These are phyloP conservation scores for Ophiosphaerella korrae DNA, from an alignment of 2,329 filamentous ascomycete genomes.

Conservation along the genomic window DNA sequence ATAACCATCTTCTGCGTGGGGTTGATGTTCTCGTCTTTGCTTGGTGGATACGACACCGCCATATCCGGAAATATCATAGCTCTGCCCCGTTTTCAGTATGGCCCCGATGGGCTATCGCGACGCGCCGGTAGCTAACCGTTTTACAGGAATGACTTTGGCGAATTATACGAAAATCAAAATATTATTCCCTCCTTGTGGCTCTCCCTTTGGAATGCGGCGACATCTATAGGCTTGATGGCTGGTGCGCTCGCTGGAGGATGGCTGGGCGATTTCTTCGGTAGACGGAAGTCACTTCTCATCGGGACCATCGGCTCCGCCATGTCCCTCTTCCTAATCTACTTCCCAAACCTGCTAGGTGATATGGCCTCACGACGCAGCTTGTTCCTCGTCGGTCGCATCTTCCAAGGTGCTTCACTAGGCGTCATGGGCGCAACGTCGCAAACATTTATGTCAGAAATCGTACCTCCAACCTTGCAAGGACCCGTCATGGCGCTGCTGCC, in stretches of 20 bases:
- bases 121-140: neutral
- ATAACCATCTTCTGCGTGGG: neutral
- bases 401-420: constrained; percentile 51
- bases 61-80: constrained; percentile 1
- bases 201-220: constrained; percentile 52
- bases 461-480: constrained; percentile 49
- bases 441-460: constrained; percentile 54
- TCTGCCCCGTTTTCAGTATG: neutral
- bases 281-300: constrained; percentile 43
- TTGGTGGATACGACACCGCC: neutral
- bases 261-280: constrained; percentile 49
- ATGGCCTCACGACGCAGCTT: constrained; percentile 34
- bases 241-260: constrained; percentile 47
- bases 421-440: constrained; percentile 49
- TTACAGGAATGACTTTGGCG: neutral
- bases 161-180: constrained; percentile 7
- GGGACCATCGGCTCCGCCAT: constrained; percentile 46
- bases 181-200: constrained; percentile 52
- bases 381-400: constrained; percentile 50
- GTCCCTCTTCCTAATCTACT: constrained; percentile 46
- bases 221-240: constrained; percentile 47
- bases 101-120: no score
- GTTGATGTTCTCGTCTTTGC: constrained; percentile 1
- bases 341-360: constrained; percentile 36
- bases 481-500: constrained; percentile 52